Percentiles rank a stretch among this genome's conserved stretches.
Evolutionary conservation across 768 basidiomycete genomes (phyloP).

Genomic region (Glaciozyma antarctica): DNA sequence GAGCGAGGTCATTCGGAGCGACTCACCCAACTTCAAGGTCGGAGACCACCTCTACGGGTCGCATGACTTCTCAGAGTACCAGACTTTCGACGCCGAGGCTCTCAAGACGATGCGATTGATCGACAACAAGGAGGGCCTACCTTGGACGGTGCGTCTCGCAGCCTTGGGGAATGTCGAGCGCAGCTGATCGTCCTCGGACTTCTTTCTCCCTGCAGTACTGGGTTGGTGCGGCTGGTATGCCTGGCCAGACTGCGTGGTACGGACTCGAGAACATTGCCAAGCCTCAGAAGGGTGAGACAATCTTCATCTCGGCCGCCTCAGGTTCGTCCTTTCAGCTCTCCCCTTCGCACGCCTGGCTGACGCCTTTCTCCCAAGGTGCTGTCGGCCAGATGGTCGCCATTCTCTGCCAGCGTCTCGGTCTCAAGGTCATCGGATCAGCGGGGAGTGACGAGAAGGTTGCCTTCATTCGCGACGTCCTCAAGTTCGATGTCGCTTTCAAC

Average conservation of each 20-base stretch:
- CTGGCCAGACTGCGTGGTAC: slow-evolving; percentile 40
- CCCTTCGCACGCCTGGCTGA: not conserved
- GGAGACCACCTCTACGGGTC: slow-evolving; percentile 35
- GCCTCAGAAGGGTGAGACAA: slow-evolving; percentile 50
- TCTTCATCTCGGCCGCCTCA: slow-evolving; percentile 37
- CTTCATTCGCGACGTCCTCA: slow-evolving; percentile 49
- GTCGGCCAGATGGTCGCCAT: slow-evolving; percentile 55
- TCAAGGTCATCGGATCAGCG: slow-evolving; percentile 61
- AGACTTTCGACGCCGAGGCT: slow-evolving; percentile 13
- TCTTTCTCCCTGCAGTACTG: not conserved
- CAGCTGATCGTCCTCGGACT: not conserved
- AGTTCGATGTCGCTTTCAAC: slow-evolving; percentile 62
- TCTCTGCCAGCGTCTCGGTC: slow-evolving; percentile 43
- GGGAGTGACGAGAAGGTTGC: slow-evolving; percentile 63
- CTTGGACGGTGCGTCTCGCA: slow-evolving; percentile 27
- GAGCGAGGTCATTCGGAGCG: slow-evolving; percentile 34
- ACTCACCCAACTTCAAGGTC: slow-evolving; percentile 24
- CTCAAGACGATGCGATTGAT: slow-evolving; percentile 21
- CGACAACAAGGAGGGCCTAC: slow-evolving; percentile 34
- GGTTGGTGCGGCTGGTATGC: slow-evolving; percentile 38
- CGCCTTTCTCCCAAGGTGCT: slow-evolving; percentile 37
- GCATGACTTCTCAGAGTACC: slow-evolving; percentile 26
- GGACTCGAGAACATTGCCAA: slow-evolving; percentile 40
- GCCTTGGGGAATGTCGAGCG: not conserved
- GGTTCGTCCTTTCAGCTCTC: slow-evolving; percentile 23